phyloP scores from a whole-genome alignment of 371 early-diverging fungal genomes.

The Rhizopus arrhizus region DNA sequence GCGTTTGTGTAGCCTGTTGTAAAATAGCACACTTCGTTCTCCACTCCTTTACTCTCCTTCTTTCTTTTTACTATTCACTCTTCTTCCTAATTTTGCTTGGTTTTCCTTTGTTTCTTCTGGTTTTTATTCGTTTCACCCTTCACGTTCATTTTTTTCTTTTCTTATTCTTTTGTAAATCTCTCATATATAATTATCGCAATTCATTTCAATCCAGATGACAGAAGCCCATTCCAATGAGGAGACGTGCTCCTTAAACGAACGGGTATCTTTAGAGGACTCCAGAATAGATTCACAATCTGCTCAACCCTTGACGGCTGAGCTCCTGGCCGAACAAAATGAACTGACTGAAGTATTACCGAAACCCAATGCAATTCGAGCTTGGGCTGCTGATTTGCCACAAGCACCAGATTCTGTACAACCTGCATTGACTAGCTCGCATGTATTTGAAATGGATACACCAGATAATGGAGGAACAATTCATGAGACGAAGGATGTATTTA shows the following conservation, averaged over 20 bases:
- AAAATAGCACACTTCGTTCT: neutral
- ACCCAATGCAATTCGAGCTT: constrained; percentile 40
- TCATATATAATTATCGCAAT: neutral
- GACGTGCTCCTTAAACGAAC: constrained; percentile 3
- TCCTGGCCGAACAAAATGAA: constrained; percentile 42
- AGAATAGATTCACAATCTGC: neutral
- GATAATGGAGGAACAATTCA: constrained; percentile 26
- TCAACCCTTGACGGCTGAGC: constrained; percentile 32
- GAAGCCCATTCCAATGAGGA: neutral
- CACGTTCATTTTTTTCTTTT: constrained; percentile 11
- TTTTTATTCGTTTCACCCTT: constrained; percentile 6
- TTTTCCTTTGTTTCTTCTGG: neutral
- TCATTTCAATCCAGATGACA: neutral
- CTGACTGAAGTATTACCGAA: constrained; percentile 23
- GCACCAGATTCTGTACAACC: constrained; percentile 39
- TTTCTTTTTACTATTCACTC: neutral
- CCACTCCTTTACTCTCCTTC: neutral
- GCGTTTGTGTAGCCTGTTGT: neutral
- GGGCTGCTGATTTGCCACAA: constrained; percentile 49
- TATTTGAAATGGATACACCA: constrained; percentile 37
- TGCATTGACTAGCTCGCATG: constrained; percentile 35
- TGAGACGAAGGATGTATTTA: constrained; percentile 63
- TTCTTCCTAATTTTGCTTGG: neutral
- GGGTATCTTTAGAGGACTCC: neutral
- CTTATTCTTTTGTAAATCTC: neutral